Evolutionary conservation across 2,329 filamentous ascomycete genomes (phyloP), one percentile per base, ranked within the genome.

Genomic region (Neonectria magnoliae): DNA sequence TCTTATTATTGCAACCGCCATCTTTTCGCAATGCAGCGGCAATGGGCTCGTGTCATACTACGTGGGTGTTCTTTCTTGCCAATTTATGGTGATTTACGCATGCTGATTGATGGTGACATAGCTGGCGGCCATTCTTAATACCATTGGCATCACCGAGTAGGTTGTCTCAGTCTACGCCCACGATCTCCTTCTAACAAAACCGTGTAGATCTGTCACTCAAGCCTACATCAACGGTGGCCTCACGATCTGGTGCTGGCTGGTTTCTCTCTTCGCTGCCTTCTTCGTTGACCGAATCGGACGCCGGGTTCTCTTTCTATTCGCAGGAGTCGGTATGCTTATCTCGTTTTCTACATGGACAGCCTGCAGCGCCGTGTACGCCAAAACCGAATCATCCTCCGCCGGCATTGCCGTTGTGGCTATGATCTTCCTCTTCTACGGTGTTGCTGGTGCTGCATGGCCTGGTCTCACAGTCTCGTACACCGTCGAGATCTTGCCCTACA

Each of bases 371-470:
- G 68, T 73, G 1, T 73, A 73, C 2, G 68, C 69, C 7, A 70
- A 72, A 25, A 72, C 71, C 0, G 71, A 71, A n/a, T 71, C 68
- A 0, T 31, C 64, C 0, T 45, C 63, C 0, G 68, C 69, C 0
- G 71, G 69, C 1, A 73, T 72, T 1, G 71, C 69, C 1, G 71
- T 73, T 1, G 66, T 73, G 0, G 71, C 71, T 4, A 73, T 72
- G 71, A 73, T 73, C 14, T 73, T 73, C 36, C 60, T 73, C 1
- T 73, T 73, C 45, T 73, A 73, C 41, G 71, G 69, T 2, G 60
- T 70, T 2, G 71, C 71, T 0, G 71, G 71, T 6, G 69, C 71
- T 5, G 71, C 71, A 1, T 73, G 71, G 71, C 71, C 71, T 0
- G 71, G 71, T 3, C 11, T 73, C n/a, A 73, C 71, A 0, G 71